Evolutionary conservation across 2,329 filamentous ascomycete species (phyloP), one percentile per base, ranked within the genome.

Genomic region (Dactylellina haptotyla): DNA sequence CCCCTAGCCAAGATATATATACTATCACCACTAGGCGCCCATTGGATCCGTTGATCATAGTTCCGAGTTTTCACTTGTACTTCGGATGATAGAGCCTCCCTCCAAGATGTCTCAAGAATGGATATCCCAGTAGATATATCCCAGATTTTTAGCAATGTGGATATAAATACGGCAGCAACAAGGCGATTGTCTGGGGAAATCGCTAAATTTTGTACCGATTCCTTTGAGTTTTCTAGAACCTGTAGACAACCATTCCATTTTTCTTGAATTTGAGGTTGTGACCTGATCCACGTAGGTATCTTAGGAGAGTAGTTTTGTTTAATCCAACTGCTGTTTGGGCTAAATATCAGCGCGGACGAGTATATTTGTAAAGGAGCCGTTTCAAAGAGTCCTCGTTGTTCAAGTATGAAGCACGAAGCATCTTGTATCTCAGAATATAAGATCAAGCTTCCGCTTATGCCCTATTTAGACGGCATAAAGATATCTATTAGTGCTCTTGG

Each of bases 311-410:
- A 59, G 6, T 28, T 45, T 23, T 59, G 2, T 34, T 23, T 26
- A 28, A 59, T 34, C 10, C 45, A 12, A 23, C 56, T 59, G 6
- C 16, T 23, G 10, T 3, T 14, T 3, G 56, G 56, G 28, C 20
- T 28, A 37, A 59, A 59, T 6, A 59, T 28, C 28, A 63, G 51
- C 1, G 62, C 62, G 3, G 62, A 66, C 16, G 50, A 57, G 32
- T 66, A 66, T 18, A 66, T 1, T 45, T 66, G 62, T 8, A 66
- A 26, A 2, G 62, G 62, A 16, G 50, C 39, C 18, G 1, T 12
- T 8, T 66, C 62, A 25, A 50, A 9, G 1, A 45, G 28, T 4
- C 1, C 4, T 12, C 51, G n/a, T 18, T 48, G 25, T 6, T 30
- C 3, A 6, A 23, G 28, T 16, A 34, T 25, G 25, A 63, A 63